Base-by-base conservation (phyloP, 768 basidiomycete species). In the Rhodocollybia butyracea region DNA sequence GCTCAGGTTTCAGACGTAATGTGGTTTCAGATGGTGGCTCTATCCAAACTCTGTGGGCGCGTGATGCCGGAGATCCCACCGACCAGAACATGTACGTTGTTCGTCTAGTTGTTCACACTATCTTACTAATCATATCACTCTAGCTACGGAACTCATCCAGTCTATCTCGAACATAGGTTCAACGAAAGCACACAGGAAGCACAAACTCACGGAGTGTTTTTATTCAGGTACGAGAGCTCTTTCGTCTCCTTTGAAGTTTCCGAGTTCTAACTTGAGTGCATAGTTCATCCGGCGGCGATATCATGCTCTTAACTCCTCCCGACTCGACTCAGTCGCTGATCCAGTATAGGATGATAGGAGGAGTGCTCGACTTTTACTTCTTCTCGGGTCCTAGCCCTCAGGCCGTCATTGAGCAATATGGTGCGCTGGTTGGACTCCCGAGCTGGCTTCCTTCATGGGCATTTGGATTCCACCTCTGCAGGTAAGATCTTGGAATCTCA, bases 361-460 rank as follows among this genome's bases (percentile, higher is more conserved):
- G 90, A 17, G 84, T 83, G 0, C 70, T 91, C 30, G 86, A 91
- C 68, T 83, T 91, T 59, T 91, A 90, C 73, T 90, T 88, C 70
- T 78, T 91, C 64, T 80, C 82, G 17, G 86, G 86, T 0, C 70
- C 73, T 8, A 66, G 57, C n/a, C 78, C 84, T 24, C 71, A 72
- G 42, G 67, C 68, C n/a, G 89, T 89, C 8, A 78, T 88, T 46
- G 78, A 86, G 57, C 89, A 91, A 66, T 88, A 91, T 61, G 80
- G 84, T 4, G 77, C 72, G 32, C 70, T 83, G n/a, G 75, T 88
- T 26, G 89, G 89, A 3, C 70, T 80, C 36, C 87, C 89, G 3
- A 81, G 80, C 29, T 85, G 86, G 81, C 83, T 85, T 64, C 89
- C 88, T 2, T 74, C 75, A 34, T 91, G 88, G 86, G 83, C 82